Evolutionary conservation across 2,329 filamentous ascomycete species (phyloP).

Genomic region (Tolypocladium nubicola): DNA sequence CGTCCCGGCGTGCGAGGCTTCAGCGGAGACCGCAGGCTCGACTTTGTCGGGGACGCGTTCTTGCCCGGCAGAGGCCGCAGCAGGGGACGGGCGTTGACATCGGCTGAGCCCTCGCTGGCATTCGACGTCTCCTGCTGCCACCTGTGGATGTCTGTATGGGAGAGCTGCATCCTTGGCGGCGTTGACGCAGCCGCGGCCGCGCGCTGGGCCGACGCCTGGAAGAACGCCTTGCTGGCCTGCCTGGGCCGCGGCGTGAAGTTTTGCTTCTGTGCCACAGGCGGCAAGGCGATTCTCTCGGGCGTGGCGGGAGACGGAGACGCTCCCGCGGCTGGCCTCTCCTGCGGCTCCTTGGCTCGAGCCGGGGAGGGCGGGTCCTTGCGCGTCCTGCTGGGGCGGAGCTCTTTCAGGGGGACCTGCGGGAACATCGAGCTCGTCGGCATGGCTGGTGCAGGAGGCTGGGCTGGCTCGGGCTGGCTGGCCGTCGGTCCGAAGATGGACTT

Average conservation of each 20-base stretch:
- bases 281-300: conserved; percentile 20
- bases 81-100: conserved; percentile 20
- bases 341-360: conserved; percentile 2
- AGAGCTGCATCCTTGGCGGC: conserved; percentile 30
- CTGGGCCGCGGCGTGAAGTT: conserved; percentile 36
- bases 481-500: conserved; percentile 7
- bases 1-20: conserved; percentile 48
- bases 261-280: conserved; percentile 32
- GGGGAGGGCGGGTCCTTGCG: conserved; percentile 26
- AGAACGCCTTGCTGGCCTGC: conserved; percentile 25
- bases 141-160: conserved; percentile 27
- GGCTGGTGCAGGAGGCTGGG: conserved; percentile 9
- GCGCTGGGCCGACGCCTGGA: conserved; percentile 20
- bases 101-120: conserved; percentile 24
- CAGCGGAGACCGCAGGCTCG: conserved; percentile 43
- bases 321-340: not conserved
- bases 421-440: conserved; percentile 30
- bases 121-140: conserved; percentile 30
- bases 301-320: conserved; percentile 14
- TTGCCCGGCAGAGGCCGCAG: conserved; percentile 39
- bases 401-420: conserved; percentile 20
- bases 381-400: conserved; percentile 18
- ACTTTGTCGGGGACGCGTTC: conserved; percentile 45
- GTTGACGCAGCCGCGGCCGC: conserved; percentile 18
- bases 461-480: conserved; percentile 9